Conservation (phyloP, 2,329 filamentous ascomycete genomes). For the Endothia cerciana region DNA sequence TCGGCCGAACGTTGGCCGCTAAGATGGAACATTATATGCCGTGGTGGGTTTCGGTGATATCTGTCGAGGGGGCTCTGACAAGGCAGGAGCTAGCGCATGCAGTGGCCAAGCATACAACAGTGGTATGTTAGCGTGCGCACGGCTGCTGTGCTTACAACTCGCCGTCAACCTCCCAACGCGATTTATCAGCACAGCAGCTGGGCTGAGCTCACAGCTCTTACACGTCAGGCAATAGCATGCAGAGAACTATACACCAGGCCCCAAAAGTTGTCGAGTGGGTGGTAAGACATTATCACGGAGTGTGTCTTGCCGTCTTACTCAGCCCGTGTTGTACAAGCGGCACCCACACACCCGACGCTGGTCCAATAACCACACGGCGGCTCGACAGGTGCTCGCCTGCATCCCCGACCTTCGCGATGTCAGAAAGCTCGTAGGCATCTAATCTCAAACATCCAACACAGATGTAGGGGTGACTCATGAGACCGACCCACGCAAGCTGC, state of each 20-base stretch:
- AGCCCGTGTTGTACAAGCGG: slow-evolving; percentile 6
- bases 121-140: too few relatives aligned
- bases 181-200: too few relatives aligned
- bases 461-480: slow-evolving; percentile 24
- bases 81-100: neutral
- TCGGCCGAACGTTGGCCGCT: slow-evolving; percentile 16
- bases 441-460: slow-evolving; percentile 17
- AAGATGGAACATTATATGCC: neutral
- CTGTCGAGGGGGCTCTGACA: slow-evolving; percentile 20
- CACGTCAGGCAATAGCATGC: slow-evolving; percentile 10
- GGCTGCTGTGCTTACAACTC: neutral
- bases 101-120: neutral
- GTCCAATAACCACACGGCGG: neutral
- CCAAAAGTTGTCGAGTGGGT: slow-evolving; percentile 8
- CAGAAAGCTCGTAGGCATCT: slow-evolving; percentile 1
- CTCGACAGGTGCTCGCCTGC: neutral
- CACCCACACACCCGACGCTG: neutral
- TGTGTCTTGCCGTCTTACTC: slow-evolving; percentile 24
- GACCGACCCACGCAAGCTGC: slow-evolving; percentile 26
- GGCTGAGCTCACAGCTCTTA: too few relatives aligned
- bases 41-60: slow-evolving; percentile 12
- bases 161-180: too few relatives aligned
- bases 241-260: slow-evolving; percentile 15
- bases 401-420: neutral
- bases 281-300: slow-evolving; percentile 20